Conservation (phyloP, 2,329 filamentous ascomycete genomes). For the Epichloe brachyelytri region DNA sequence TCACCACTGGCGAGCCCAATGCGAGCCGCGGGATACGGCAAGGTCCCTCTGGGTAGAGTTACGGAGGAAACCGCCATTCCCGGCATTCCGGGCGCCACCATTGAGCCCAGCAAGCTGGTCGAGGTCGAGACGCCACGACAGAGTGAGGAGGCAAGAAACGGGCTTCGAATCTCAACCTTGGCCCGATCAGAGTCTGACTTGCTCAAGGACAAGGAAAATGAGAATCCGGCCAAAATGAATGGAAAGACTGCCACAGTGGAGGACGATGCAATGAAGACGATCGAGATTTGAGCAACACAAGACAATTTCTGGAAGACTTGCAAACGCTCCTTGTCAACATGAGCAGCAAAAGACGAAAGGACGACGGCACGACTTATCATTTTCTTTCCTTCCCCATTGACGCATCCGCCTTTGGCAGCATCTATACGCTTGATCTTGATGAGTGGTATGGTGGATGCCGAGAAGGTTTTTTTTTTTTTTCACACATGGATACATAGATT, state of each 20-base stretch:
- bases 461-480: background rate
- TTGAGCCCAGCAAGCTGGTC: constrained; percentile 37
- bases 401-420: background rate
- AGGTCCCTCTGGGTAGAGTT: constrained; percentile 61
- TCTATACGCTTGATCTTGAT: background rate
- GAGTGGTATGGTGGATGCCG: background rate
- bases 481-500: background rate
- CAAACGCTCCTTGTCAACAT: background rate
- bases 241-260: constrained; percentile 30
- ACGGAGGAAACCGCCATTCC: constrained; percentile 49
- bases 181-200: constrained; percentile 22
- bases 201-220: constrained; percentile 27
- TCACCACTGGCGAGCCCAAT: constrained; percentile 53
- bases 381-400: background rate
- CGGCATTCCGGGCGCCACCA: constrained; percentile 23
- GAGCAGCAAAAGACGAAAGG: background rate
- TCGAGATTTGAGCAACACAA: constrained; percentile 35
- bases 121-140: constrained; percentile 42
- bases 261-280: constrained; percentile 47
- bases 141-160: constrained; percentile 27
- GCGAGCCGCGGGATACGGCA: constrained; percentile 51
- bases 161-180: constrained; percentile 17
- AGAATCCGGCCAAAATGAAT: constrained; percentile 24
- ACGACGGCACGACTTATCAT: constrained; percentile 13
- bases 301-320: background rate